A percentile compares a stretch with the other conserved stretches of the same genome.
phyloP scores from a whole-genome alignment of 441 rosid genomes.

The Flueggea neowawraea region DNA sequence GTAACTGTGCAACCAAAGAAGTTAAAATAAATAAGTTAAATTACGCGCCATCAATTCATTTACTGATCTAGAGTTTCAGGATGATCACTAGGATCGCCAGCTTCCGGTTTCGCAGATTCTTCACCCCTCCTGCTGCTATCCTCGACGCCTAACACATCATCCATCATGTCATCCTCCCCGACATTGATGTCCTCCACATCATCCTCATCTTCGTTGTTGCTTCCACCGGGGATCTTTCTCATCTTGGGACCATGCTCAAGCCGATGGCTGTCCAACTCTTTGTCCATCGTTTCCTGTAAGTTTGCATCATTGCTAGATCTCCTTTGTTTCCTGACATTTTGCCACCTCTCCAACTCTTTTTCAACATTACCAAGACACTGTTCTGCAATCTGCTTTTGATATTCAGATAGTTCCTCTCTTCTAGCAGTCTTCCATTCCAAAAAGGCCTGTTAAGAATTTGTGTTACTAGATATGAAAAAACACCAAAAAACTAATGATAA shows the following conservation, averaged over 20 bases:
- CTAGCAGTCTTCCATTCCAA: slow-evolving; percentile 69
- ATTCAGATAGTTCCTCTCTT: slow-evolving; percentile 72
- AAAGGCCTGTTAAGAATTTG: slow-evolving; percentile 41
- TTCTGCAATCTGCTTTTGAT: slow-evolving; percentile 77
- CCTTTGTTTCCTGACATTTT: slow-evolving; percentile 78
- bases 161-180: slow-evolving; percentile 89
- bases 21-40: no score
- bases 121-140: slow-evolving; percentile 44
- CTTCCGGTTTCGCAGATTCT: slow-evolving; percentile 41
- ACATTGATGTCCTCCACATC: slow-evolving; percentile 86
- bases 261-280: slow-evolving; percentile 83
- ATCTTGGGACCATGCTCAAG: slow-evolving; percentile 96
- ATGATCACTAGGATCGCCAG: slow-evolving; percentile 30
- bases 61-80: slow-evolving; percentile 25
- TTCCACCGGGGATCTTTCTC: slow-evolving; percentile 73
- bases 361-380: slow-evolving; percentile 69
- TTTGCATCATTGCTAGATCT: slow-evolving; percentile 52
- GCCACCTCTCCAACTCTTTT: slow-evolving; percentile 93
- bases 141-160: slow-evolving; percentile 69
- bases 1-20: no score
- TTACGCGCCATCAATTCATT: not conserved
- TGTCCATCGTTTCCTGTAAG: slow-evolving; percentile 97
- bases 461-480: not conserved
- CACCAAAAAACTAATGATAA: no score
- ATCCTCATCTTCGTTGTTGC: slow-evolving; percentile 65